A percentile compares a stretch with the other conserved stretches of the same genome.
These are phyloP conservation scores for Aspergillus quadricinctus DNA, from an alignment of 2,329 filamentous ascomycete genomes.

Conservation along the genomic window DNA sequence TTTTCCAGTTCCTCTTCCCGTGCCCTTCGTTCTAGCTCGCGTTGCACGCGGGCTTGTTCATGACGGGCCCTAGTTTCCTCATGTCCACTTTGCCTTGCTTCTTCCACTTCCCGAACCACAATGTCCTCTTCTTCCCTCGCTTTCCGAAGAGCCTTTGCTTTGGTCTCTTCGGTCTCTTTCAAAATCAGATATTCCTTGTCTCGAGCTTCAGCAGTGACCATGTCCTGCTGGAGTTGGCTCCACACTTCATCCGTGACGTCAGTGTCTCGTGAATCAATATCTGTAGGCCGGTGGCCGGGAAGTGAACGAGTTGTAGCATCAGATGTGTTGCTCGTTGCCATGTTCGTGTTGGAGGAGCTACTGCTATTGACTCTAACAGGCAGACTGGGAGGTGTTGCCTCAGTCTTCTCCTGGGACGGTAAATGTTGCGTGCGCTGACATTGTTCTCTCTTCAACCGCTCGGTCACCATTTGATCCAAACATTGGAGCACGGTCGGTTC, in stretches of 20 bases:
- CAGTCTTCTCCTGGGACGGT: no score
- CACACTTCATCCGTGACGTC: background rate
- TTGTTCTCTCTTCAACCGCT: no score
- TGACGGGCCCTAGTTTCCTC: constrained; percentile 14
- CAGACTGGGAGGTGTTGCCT: no score
- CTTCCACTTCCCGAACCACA: no score
- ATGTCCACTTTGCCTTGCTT: no score
- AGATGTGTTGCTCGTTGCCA: no score
- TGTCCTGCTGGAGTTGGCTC: background rate
- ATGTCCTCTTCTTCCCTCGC: constrained; percentile 2
- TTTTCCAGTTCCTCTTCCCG: constrained; percentile 37
- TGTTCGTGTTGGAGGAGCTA: background rate
- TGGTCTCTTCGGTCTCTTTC: no score
- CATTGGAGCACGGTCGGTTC: constrained; percentile 10
- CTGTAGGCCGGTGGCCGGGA: background rate
- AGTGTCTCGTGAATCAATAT: background rate
- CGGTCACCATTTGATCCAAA: constrained; percentile 1
- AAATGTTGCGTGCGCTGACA: no score
- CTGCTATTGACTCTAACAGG: no score
- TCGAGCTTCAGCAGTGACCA: background rate
- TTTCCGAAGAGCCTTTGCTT: background rate
- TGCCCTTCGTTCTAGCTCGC: constrained; percentile 21
- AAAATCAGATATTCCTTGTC: no score
- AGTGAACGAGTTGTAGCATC: no score
- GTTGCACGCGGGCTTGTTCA: constrained; percentile 21